These are phyloP conservation scores for Paxillus involutus DNA, from an alignment of 768 basidiomycete species.

Conservation along the genomic window DNA sequence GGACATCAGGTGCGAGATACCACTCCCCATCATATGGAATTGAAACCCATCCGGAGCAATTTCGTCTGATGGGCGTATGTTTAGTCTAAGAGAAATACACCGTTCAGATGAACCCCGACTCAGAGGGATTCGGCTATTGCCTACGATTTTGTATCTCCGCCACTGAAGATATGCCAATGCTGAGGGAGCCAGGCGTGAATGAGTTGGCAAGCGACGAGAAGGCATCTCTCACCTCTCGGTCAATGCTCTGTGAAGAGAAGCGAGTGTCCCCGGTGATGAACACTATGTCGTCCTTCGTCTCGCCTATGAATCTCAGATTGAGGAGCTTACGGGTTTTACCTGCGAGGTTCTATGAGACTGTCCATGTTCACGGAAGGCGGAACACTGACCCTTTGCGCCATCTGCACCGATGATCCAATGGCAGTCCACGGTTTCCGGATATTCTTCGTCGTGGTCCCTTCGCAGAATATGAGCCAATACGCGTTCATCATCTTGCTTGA, in stretches of 20 bases:
- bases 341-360: slow-evolving; percentile 1
- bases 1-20: neutral
- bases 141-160: neutral
- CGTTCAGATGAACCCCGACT: neutral
- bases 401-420: slow-evolving; percentile 39
- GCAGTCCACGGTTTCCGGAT: slow-evolving; percentile 1
- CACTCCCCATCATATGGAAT: neutral
- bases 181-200: neutral
- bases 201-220: neutral
- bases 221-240: neutral
- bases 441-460: slow-evolving; percentile 20
- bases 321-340: slow-evolving; percentile 34
- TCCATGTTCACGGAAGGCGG: neutral
- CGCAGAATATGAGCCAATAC: slow-evolving; percentile 28
- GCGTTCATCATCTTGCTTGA: slow-evolving; percentile 33
- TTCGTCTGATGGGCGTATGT: neutral
- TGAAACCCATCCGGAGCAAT: slow-evolving; percentile 1
- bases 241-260: slow-evolving; percentile 19
- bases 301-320: slow-evolving; percentile 36
- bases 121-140: neutral
- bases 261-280: slow-evolving; percentile 36
- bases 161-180: neutral
- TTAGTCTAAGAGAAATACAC: neutral
- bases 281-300: slow-evolving; percentile 27
- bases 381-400: slow-evolving; percentile 32